These are phyloP conservation scores for Myxozyma sirexii DNA, from an alignment of 805 yeast species.

Conservation along the genomic window DNA sequence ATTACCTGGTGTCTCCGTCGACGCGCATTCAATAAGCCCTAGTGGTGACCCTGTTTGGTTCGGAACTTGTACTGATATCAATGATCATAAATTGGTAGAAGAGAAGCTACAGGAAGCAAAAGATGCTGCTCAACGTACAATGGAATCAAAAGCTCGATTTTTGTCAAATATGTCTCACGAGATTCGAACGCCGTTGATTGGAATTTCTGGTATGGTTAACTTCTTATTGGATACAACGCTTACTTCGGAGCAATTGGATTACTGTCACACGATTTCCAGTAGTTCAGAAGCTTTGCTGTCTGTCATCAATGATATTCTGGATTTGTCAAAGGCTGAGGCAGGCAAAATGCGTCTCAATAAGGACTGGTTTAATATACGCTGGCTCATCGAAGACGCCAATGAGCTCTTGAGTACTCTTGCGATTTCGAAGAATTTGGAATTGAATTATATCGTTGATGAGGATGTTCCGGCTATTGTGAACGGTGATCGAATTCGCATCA, in stretches of 20 bases:
- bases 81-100: conserved; percentile 42
- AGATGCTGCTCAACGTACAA: conserved; percentile 43
- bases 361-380: conserved; percentile 42
- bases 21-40: neutral
- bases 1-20: neutral
- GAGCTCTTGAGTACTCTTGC: conserved; percentile 43
- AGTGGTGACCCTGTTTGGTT: conserved; percentile 37
- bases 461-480: conserved; percentile 41
- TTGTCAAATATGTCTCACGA: conserved; percentile 45
- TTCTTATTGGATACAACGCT: conserved; percentile 42
- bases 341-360: conserved; percentile 42
- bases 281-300: conserved; percentile 42
- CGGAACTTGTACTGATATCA: conserved; percentile 44
- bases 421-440: conserved; percentile 41
- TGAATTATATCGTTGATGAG: conserved; percentile 40
- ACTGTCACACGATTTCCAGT: conserved; percentile 43
- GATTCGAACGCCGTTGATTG: conserved; percentile 44
- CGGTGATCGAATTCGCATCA: conserved; percentile 44
- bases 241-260: conserved; percentile 42
- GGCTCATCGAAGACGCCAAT: conserved; percentile 42
- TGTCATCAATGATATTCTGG: conserved; percentile 44
- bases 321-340: conserved; percentile 44
- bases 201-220: conserved; percentile 45
- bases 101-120: conserved; percentile 43
- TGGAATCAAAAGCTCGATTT: conserved; percentile 45